Conservation (phyloP, 495 filamentous ascomycete species). For the Pyrenula aspistea region DNA sequence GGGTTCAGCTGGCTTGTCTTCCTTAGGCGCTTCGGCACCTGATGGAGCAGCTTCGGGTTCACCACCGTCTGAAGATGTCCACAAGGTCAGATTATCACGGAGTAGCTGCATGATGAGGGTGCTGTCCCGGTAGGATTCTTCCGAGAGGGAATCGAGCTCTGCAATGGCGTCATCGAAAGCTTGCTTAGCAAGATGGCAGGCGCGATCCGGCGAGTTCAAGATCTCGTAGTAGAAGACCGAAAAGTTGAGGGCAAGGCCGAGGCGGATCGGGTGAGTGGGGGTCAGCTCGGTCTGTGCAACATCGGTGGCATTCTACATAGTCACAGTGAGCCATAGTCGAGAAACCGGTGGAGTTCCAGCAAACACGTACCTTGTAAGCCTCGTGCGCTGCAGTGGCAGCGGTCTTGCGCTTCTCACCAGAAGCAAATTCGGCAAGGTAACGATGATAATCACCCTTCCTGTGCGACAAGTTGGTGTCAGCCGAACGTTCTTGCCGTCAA, state of each 20-base stretch:
- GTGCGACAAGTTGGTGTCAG: slow-evolving; percentile 17
- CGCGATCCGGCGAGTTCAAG: slow-evolving; percentile 95
- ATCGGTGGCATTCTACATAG: slow-evolving; percentile 65
- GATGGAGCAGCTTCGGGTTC: slow-evolving; percentile 52
- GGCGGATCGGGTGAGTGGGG: slow-evolving; percentile 97
- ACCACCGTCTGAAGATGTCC: slow-evolving; percentile 90
- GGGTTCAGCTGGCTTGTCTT: slow-evolving; percentile 52
- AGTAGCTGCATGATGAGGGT: slow-evolving; percentile 99
- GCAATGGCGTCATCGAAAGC: slow-evolving; percentile 99
- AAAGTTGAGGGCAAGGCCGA: slow-evolving; percentile 97
- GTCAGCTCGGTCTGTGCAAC: slow-evolving; percentile 96
- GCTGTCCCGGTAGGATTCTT: slow-evolving; percentile 99
- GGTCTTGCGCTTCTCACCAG: slow-evolving; percentile 94
- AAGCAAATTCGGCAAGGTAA: slow-evolving; percentile 96
- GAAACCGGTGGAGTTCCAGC: neutral
- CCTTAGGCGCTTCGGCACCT: slow-evolving; percentile 33
- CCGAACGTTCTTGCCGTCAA: neutral
- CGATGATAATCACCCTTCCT: slow-evolving; percentile 99
- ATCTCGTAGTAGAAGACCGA: slow-evolving; percentile 99
- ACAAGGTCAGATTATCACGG: slow-evolving; percentile 97
- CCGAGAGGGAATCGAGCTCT: slow-evolving; percentile 94
- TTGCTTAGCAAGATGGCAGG: slow-evolving; percentile 98
- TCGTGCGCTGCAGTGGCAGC: slow-evolving; percentile 94
- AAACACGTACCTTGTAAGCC: slow-evolving; percentile 65
- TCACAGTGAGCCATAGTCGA: neutral